Evolutionary conservation across 768 basidiomycete species (phyloP).

Genomic region (Pulveroboletus sp.): DNA sequence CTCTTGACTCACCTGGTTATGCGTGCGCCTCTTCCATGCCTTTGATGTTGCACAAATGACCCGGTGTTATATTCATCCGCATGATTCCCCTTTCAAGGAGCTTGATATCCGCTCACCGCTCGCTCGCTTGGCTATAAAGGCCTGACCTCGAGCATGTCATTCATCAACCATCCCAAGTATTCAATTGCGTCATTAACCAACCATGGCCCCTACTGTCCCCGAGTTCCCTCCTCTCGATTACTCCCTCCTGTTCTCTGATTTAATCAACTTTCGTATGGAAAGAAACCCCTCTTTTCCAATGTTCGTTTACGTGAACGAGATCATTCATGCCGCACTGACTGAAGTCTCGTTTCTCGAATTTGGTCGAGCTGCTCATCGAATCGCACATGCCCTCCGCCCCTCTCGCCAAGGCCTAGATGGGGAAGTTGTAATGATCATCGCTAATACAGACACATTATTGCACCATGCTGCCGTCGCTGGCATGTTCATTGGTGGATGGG

Average conservation of each 20-base stretch:
- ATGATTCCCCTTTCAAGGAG: no score
- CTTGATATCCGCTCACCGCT: no score
- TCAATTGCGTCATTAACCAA: background rate
- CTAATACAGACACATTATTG: slow-evolving; percentile 30
- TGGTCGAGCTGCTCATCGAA: slow-evolving; percentile 26
- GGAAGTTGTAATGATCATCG: slow-evolving; percentile 22
- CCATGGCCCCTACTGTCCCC: slow-evolving; percentile 1
- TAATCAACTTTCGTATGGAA: slow-evolving; percentile 23
- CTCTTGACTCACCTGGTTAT: no score
- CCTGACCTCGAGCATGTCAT: background rate
- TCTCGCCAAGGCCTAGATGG: slow-evolving; percentile 19
- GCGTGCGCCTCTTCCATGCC: no score
- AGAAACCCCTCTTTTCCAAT: slow-evolving; percentile 22
- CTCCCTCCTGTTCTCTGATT: slow-evolving; percentile 22
- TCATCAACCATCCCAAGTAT: background rate
- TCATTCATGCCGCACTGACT: slow-evolving; percentile 5
- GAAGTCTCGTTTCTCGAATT: slow-evolving; percentile 28
- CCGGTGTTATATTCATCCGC: no score
- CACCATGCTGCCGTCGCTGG: slow-evolving; percentile 32
- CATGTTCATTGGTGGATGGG: slow-evolving; percentile 37
- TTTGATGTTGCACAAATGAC: no score
- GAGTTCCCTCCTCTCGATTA: slow-evolving; percentile 22
- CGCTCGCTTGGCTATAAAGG: slow-evolving; percentile 14
- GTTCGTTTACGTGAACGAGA: slow-evolving; percentile 16
- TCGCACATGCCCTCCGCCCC: slow-evolving; percentile 39